A percentile compares a stretch with the other conserved stretches of the same genome.
These are phyloP conservation scores for Lecanicillium sp. DNA, from an alignment of 2,329 filamentous ascomycete species.

Conservation along the genomic window DNA sequence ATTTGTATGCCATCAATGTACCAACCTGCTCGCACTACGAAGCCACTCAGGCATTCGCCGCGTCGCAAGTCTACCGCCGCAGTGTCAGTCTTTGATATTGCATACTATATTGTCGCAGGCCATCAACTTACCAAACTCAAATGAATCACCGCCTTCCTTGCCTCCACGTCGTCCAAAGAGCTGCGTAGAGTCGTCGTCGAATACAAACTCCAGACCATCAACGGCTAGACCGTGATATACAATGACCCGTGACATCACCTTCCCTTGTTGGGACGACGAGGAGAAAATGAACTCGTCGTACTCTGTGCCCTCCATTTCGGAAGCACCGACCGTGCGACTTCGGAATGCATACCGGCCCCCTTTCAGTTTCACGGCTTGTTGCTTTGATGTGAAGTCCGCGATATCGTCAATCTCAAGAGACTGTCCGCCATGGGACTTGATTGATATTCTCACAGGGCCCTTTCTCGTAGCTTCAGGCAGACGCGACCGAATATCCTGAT, in stretches of 20 bases:
- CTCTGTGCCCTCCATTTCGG: slow-evolving; percentile 61
- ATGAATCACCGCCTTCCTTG: slow-evolving; percentile 61
- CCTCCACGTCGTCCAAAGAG: slow-evolving; percentile 78
- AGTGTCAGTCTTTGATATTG: slow-evolving; percentile 1
- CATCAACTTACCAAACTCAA: slow-evolving; percentile 60
- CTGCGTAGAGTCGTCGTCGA: slow-evolving; percentile 78
- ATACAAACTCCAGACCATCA: slow-evolving; percentile 86
- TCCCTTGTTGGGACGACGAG: slow-evolving; percentile 58
- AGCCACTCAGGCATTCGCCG: slow-evolving; percentile 82
- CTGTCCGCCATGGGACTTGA: slow-evolving; percentile 71
- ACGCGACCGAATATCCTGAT: slow-evolving; percentile 63
- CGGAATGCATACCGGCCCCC: slow-evolving; percentile 64
- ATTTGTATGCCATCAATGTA: slow-evolving; percentile 89
- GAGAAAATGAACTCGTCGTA: slow-evolving; percentile 68
- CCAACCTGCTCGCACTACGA: slow-evolving; percentile 69
- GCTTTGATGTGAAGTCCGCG: slow-evolving; percentile 60
- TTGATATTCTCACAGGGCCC: slow-evolving; percentile 59
- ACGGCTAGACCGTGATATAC: slow-evolving; percentile 71
- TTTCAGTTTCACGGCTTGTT: slow-evolving; percentile 65
- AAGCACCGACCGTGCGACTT: slow-evolving; percentile 66
- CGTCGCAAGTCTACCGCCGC: slow-evolving; percentile 61
- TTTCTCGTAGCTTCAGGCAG: slow-evolving; percentile 68
- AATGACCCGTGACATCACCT: slow-evolving; percentile 66
- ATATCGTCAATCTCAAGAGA: slow-evolving; percentile 74
- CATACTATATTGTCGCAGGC: too few species aligned